Conservation (phyloP, 257 asterid species). For the Capsicum rhomboideum region DNA sequence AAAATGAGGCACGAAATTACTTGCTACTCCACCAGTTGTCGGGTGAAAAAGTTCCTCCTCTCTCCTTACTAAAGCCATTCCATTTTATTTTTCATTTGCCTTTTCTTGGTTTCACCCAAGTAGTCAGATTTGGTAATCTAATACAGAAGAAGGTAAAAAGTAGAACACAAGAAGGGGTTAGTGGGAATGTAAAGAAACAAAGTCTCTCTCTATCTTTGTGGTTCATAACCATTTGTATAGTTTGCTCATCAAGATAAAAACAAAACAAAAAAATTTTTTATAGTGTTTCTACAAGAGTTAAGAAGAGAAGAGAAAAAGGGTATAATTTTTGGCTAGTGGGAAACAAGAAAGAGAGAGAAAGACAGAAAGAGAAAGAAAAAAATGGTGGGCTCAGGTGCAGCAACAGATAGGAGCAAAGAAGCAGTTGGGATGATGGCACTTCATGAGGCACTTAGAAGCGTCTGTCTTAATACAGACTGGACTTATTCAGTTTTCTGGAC, state of each 20-base stretch:
- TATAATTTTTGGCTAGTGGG: not conserved
- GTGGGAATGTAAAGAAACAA: slow-evolving; percentile 14
- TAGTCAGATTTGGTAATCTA: slow-evolving; percentile 26
- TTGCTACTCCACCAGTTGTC: too few relatives aligned
- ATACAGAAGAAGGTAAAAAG: slow-evolving; percentile 1
- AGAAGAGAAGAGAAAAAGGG: slow-evolving; percentile 7
- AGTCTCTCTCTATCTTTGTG: slow-evolving; percentile 14
- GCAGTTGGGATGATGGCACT: slow-evolving; percentile 99
- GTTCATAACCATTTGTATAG: slow-evolving; percentile 20
- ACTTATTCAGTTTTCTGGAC: slow-evolving; percentile 99
- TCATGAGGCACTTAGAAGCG: slow-evolving; percentile 93
- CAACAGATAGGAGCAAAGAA: slow-evolving; percentile 93
- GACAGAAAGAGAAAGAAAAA: not conserved
- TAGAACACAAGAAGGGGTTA: not conserved
- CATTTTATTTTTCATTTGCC: not conserved
- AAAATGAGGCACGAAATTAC: too few relatives aligned
- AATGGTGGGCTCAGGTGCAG: slow-evolving; percentile 97
- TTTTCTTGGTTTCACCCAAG: slow-evolving; percentile 30
- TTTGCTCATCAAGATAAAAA: slow-evolving; percentile 15
- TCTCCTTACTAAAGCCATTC: not conserved
- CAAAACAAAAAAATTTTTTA: not conserved
- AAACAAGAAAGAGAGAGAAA: not conserved
- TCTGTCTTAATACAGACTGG: slow-evolving; percentile 98
- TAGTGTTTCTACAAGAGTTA: not conserved
- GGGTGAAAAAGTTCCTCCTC: too few relatives aligned